Conservation (phyloP, 495 filamentous ascomycete genomes). For the Xylaria nigripes region DNA sequence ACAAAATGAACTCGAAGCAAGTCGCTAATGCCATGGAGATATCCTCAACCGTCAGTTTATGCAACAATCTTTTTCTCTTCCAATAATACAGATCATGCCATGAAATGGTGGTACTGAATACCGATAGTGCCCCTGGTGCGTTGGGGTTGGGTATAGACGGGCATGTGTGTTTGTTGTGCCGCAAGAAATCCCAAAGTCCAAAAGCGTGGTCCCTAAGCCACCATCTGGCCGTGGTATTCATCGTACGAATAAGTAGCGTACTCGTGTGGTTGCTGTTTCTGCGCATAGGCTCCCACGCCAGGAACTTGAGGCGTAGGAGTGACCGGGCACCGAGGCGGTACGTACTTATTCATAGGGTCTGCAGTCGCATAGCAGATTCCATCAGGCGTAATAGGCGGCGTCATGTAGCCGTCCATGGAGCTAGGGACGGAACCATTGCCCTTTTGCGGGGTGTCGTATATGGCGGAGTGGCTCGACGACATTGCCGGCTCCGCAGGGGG, state of each 20-base stretch:
- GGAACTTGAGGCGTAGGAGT: slow-evolving; percentile 42
- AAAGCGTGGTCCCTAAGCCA: slow-evolving; percentile 11
- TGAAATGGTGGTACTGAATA: background rate
- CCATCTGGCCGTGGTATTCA: slow-evolving; percentile 24
- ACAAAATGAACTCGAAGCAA: slow-evolving; percentile 23
- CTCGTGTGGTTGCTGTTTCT: slow-evolving; percentile 18
- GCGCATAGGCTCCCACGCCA: slow-evolving; percentile 12
- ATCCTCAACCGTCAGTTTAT: slow-evolving; percentile 30
- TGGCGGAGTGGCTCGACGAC: slow-evolving; percentile 47
- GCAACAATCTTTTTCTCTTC: slow-evolving; percentile 32
- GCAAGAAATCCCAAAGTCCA: slow-evolving; percentile 10
- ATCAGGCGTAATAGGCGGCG: slow-evolving; percentile 94
- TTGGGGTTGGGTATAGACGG: background rate
- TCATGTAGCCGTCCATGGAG: slow-evolving; percentile 75
- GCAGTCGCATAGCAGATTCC: slow-evolving; percentile 48
- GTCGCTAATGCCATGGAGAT: slow-evolving; percentile 32
- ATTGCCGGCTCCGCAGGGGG: slow-evolving; percentile 53
- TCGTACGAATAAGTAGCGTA: slow-evolving; percentile 21
- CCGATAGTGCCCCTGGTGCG: slow-evolving; percentile 5
- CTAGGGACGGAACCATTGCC: slow-evolving; percentile 51
- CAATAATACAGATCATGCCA: slow-evolving; percentile 24
- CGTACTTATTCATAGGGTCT: slow-evolving; percentile 39
- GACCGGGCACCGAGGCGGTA: slow-evolving; percentile 43
- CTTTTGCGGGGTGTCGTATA: slow-evolving; percentile 81
- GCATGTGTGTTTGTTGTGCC: background rate